Evolutionary conservation across 768 basidiomycete species (phyloP).

Genomic region (Trametes cingulata): DNA sequence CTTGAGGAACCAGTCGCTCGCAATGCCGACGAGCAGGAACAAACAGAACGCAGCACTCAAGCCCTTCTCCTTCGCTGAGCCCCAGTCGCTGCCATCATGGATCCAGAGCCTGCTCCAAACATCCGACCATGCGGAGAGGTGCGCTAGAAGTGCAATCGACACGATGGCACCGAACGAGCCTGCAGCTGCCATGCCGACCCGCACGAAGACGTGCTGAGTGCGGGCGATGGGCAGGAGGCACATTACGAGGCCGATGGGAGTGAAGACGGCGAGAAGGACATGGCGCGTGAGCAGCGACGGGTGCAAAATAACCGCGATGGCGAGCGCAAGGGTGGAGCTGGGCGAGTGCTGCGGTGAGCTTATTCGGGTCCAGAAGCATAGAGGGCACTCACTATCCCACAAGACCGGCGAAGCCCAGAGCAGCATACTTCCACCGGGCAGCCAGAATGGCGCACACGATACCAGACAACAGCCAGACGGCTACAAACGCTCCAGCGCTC

Average conservation of each 20-base stretch:
- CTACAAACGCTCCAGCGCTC: constrained; percentile 52
- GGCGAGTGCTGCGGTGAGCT: constrained; percentile 1
- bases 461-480: constrained; percentile 58
- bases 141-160: constrained; percentile 54
- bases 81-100: constrained; percentile 51
- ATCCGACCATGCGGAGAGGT: constrained; percentile 56
- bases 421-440: constrained; percentile 55
- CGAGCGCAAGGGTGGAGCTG: constrained; percentile 49
- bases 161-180: constrained; percentile 60
- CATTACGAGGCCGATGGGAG: constrained; percentile 41
- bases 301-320: constrained; percentile 55
- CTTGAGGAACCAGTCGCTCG: constrained; percentile 56
- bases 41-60: constrained; percentile 59
- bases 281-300: constrained; percentile 52
- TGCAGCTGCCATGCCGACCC: constrained; percentile 51
- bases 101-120: constrained; percentile 65
- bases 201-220: constrained; percentile 48
- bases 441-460: constrained; percentile 49
- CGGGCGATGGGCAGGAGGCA: constrained; percentile 47
- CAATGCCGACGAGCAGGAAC: constrained; percentile 48
- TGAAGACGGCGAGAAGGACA: constrained; percentile 41
- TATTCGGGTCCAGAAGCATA: neutral
- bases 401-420: constrained; percentile 49
- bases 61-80: constrained; percentile 54
- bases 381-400: constrained; percentile 52